Base-by-base conservation (phyloP, 1,139 yeast species). In the Candida tunisiensis region DNA sequence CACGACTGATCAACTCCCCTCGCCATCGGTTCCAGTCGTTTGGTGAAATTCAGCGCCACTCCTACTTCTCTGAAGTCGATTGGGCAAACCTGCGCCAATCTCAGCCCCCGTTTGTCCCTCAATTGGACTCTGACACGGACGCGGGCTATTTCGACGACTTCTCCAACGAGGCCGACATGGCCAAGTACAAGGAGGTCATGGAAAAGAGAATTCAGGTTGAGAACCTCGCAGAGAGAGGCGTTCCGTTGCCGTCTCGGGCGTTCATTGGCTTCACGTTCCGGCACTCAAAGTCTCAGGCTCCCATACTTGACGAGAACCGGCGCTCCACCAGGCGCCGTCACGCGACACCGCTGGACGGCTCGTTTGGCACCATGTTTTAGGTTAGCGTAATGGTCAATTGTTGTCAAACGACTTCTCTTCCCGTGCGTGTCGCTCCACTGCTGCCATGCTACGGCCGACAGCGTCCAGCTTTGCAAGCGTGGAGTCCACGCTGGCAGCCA, bases 121-220 rank as follows among this genome's bases (percentile, higher is more conserved):
- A 91, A 45, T 63, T 91, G 36, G 96, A 88, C 47, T 79, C 83
- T 35, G 98, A 91, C 45, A 91, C 85, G 36, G 99, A 91, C 55
- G 96, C 96, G 1, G 99, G 98, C 1, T 91, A 91, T 55, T 91
- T 91, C 50, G 99, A 91, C 53, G 98, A 91, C 50, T 91, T 91
- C 49, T 83, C 80, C 35, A 91, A 82, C 51, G 96, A 85, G 45
- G 85, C 79, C 31, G 93, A 91, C 51, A 85, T 91, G 96, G 85
- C 88, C 40, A 85, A 88, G 53, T 91, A 91, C 56, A 88, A 91
- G 44, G 98, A 91, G 45, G 98, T 91, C 12, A 75, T 83, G 62
- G 85, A 82, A 39, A 74, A 91, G 53, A 82, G 77, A 44, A 79
- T 69, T 31, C 85, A 78, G 39, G 69, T 88, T 44, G 94, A 88